Conservation (phyloP, 2,329 filamentous ascomycete species). For the Neopestalotiopsis clavispora region DNA sequence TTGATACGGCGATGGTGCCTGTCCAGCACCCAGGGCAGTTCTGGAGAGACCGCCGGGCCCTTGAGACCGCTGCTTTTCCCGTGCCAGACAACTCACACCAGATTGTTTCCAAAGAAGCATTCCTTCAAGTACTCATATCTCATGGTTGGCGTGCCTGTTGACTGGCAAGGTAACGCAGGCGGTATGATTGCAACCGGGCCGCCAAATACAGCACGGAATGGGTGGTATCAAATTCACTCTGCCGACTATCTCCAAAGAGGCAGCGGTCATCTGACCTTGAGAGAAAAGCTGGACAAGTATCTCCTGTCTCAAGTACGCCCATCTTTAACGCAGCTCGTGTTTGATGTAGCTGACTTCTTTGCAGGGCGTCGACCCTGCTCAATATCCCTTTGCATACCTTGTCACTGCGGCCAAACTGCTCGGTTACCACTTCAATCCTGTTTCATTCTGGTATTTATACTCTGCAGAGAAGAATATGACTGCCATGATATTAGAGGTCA, state of each 20-base stretch:
- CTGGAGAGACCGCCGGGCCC: slow-evolving; percentile 24
- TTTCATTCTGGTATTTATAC: slow-evolving; percentile 83
- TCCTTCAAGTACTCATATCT: slow-evolving; percentile 75
- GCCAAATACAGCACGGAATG: slow-evolving; percentile 25
- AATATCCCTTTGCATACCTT: slow-evolving; percentile 72
- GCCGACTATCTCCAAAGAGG: slow-evolving; percentile 66
- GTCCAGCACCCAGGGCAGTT: slow-evolving; percentile 21
- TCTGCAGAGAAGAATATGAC: slow-evolving; percentile 58
- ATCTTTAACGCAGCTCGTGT: not conserved
- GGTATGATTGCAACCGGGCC: slow-evolving; percentile 58
- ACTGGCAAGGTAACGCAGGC: slow-evolving; percentile 60
- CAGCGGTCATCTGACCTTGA: slow-evolving; percentile 54
- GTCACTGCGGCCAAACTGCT: slow-evolving; percentile 73
- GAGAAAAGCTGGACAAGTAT: slow-evolving; percentile 66
- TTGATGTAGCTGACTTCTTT: not conserved
- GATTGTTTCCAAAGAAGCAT: slow-evolving; percentile 71
- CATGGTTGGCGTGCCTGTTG: slow-evolving; percentile 69
- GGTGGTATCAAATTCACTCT: slow-evolving; percentile 65
- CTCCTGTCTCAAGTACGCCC: slow-evolving; percentile 59
- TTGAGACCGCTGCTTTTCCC: slow-evolving; percentile 63
- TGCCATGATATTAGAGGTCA: slow-evolving; percentile 74
- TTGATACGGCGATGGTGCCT: not conserved
- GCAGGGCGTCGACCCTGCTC: slow-evolving; percentile 61
- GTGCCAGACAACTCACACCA: slow-evolving; percentile 66
- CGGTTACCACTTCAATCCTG: slow-evolving; percentile 75